phyloP scores from a whole-genome alignment of 2,329 filamentous ascomycete genomes.

The Clonostachys solani region DNA sequence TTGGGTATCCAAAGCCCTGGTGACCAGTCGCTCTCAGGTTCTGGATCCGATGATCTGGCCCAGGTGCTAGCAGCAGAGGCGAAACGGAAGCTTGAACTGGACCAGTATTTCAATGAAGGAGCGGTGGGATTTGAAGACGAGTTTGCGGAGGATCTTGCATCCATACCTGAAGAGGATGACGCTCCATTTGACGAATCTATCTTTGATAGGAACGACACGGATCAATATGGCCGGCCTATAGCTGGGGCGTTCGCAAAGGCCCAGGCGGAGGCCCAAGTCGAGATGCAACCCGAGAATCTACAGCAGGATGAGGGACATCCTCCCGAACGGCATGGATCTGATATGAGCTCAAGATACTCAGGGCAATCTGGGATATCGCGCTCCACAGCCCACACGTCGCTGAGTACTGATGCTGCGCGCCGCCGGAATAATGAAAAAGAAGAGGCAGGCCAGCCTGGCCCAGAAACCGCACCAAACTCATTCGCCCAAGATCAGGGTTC shows the following conservation, averaged over 20 bases:
- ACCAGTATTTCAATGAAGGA: conserved; percentile 68
- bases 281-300: conserved; percentile 17
- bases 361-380: conserved; percentile 34
- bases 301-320: conserved; percentile 24
- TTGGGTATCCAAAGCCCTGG: conserved; percentile 6
- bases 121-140: conserved; percentile 41
- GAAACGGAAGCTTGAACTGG: conserved; percentile 38
- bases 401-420: conserved; percentile 22
- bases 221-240: conserved; percentile 56
- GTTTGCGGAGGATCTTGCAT: conserved; percentile 40
- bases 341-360: conserved; percentile 38
- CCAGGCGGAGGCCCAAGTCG: conserved; percentile 15
- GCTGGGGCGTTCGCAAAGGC: conserved; percentile 53
- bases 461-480: conserved; percentile 3
- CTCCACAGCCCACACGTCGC: conserved; percentile 50
- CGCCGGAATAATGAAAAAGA: conserved; percentile 2
- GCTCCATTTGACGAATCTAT: conserved; percentile 67
- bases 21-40: not conserved
- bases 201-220: conserved; percentile 65
- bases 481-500: conserved; percentile 9
- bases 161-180: conserved; percentile 39
- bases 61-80: conserved; percentile 2
- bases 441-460: conserved; percentile 2
- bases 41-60: conserved; percentile 4
- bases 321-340: conserved; percentile 36